A percentile compares a stretch with the other conserved stretches of the same genome.
Evolutionary conservation across 2,329 filamentous ascomycete species (phyloP).

Genomic region (Colletotrichum graminicola): DNA sequence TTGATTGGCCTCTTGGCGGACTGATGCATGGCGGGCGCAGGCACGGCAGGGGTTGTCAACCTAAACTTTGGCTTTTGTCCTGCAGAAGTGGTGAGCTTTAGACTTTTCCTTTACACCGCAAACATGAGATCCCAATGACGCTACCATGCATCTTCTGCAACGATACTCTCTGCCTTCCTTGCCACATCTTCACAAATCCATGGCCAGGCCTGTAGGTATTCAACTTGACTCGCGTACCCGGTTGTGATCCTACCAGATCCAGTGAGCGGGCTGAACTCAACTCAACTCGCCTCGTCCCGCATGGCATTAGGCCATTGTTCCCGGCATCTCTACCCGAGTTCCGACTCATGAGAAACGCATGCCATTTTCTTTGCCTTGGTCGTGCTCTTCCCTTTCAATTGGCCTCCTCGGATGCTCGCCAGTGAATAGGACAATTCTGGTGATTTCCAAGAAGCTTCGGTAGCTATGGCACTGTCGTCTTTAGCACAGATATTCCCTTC

Average conservation of each 20-base stretch:
- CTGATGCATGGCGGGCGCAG: background rate
- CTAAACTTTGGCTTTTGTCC: slow-evolving; percentile 24
- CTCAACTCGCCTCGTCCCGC: slow-evolving; percentile 32
- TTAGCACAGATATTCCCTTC: background rate
- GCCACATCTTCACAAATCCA: background rate
- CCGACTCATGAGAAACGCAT: slow-evolving; percentile 29
- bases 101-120: background rate
- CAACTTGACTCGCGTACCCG: slow-evolving; percentile 3
- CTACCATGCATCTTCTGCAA: slow-evolving; percentile 29
- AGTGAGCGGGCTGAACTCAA: slow-evolving; percentile 15
- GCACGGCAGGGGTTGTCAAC: slow-evolving; percentile 5
- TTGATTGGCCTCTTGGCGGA: background rate
- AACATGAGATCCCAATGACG: slow-evolving; percentile 35
- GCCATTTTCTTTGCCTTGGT: slow-evolving; percentile 8
- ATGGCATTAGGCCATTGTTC: slow-evolving; percentile 18
- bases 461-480: slow-evolving; percentile 3
- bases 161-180: background rate
- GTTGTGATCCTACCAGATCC: slow-evolving; percentile 1
- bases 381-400: slow-evolving; percentile 14
- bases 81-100: slow-evolving; percentile 14
- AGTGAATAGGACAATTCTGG: slow-evolving; percentile 8
- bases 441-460: slow-evolving; percentile 37
- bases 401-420: background rate
- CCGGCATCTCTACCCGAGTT: slow-evolving; percentile 3
- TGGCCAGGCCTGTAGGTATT: background rate